Conservation (phyloP, 305 asterid species). For the Rubia peregrina region DNA sequence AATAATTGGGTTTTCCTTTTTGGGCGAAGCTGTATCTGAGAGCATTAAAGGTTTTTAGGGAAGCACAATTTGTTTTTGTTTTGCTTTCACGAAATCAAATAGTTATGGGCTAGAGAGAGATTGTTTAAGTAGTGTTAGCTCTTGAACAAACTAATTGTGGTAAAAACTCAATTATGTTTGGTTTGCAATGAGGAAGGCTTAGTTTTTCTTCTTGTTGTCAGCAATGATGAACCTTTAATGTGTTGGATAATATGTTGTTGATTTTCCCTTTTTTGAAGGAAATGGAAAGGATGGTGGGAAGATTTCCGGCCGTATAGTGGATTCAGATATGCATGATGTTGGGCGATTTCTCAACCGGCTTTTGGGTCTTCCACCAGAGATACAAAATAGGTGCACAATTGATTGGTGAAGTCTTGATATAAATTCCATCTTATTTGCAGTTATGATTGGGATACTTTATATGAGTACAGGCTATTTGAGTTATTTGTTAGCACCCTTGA, state of each 20-base stretch:
- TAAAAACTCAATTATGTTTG: neutral
- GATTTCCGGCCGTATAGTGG: slow-evolving; percentile 71
- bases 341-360: slow-evolving; percentile 95
- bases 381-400: slow-evolving; percentile 71
- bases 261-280: slow-evolving; percentile 36
- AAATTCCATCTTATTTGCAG: slow-evolving; percentile 10
- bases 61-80: neutral
- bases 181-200: neutral
- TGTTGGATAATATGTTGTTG: slow-evolving; percentile 12
- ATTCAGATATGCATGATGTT: slow-evolving; percentile 94
- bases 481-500: slow-evolving; percentile 78
- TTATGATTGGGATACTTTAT: slow-evolving; percentile 28
- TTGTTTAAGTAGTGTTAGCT: neutral
- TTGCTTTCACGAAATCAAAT: no score
- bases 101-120: no score
- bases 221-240: neutral
- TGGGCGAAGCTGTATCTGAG: neutral
- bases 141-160: neutral
- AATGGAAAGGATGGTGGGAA: slow-evolving; percentile 69
- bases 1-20: neutral
- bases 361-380: slow-evolving; percentile 86
- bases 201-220: neutral
- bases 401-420: slow-evolving; percentile 18
- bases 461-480: slow-evolving; percentile 79
- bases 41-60: neutral